Conservation (phyloP, 2,329 filamentous ascomycete genomes). For the Beauveria sp. region DNA sequence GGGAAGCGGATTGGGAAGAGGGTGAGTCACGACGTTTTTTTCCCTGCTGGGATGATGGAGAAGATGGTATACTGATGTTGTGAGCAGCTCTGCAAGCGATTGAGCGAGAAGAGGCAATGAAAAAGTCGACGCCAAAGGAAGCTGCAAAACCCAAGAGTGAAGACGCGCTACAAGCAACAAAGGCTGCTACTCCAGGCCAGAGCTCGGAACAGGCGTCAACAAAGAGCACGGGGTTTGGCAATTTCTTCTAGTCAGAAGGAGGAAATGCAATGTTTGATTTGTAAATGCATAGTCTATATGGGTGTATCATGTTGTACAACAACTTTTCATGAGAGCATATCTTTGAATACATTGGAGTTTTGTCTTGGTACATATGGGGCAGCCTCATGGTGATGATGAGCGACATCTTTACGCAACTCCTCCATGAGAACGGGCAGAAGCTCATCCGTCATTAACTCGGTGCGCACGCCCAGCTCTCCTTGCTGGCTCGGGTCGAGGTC, state of each 20-base stretch:
- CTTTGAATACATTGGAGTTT: constrained; percentile 41
- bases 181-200: constrained; percentile 17
- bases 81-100: constrained; percentile 55
- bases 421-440: constrained; percentile 51
- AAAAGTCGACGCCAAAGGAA: constrained; percentile 25
- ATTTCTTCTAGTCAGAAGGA: constrained; percentile 40
- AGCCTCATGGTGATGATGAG: background rate
- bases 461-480: constrained; percentile 46
- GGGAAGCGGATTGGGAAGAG: constrained; percentile 84
- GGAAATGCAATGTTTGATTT: background rate
- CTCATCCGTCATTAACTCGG: constrained; percentile 50
- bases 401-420: constrained; percentile 32
- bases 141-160: constrained; percentile 14
- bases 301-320: constrained; percentile 14
- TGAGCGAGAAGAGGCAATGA: constrained; percentile 50
- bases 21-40: constrained; percentile 42
- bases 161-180: constrained; percentile 12
- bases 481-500: constrained; percentile 43
- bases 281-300: constrained; percentile 13
- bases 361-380: constrained; percentile 6
- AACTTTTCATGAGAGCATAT: constrained; percentile 48
- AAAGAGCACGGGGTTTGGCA: constrained; percentile 28
- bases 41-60: background rate
- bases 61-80: constrained; percentile 12
- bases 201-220: constrained; percentile 15